Evolutionary conservation across 129 eudicot genomes (phyloP).

Genomic region (Flaveria robusta): DNA sequence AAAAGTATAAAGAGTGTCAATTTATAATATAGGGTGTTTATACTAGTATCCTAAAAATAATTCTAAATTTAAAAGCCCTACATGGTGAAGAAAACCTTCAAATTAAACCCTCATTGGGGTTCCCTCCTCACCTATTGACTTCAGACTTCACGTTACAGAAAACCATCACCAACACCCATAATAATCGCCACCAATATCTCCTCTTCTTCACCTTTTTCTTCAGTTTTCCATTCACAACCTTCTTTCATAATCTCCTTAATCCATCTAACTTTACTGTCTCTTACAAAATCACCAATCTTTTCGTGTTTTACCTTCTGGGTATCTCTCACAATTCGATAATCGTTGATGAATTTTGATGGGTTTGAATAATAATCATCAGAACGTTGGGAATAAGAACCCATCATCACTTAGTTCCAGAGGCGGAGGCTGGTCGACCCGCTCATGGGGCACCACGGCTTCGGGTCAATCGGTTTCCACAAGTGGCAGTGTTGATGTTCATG

Average conservation of each 20-base stretch:
- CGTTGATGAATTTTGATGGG: conserved; percentile 41
- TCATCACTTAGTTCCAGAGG: conserved; percentile 50
- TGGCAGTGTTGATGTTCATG: conserved; percentile 84
- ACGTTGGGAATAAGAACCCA: conserved; percentile 46
- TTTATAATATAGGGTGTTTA: no score
- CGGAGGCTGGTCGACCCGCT: conserved; percentile 57
- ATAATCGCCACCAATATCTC: conserved; percentile 4
- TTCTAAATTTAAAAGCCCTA: not conserved
- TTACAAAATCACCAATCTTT: not conserved
- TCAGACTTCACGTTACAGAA: not conserved
- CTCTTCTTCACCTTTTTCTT: not conserved
- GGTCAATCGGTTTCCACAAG: conserved; percentile 94
- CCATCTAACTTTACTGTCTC: not conserved
- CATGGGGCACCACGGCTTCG: conserved; percentile 82
- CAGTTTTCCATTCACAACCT: not conserved
- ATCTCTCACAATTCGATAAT: conserved; percentile 9
- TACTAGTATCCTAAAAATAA: no score
- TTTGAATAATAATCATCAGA: conserved; percentile 39
- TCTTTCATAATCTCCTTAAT: not conserved
- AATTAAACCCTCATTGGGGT: not conserved
- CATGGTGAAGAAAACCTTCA: not conserved
- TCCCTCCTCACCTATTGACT: not conserved
- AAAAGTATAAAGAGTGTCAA: no score
- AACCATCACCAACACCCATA: conserved; percentile 16
- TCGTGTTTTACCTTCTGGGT: conserved; percentile 27